These are phyloP conservation scores for Steccherinum ochraceum DNA, from an alignment of 768 basidiomycete genomes.

Conservation along the genomic window DNA sequence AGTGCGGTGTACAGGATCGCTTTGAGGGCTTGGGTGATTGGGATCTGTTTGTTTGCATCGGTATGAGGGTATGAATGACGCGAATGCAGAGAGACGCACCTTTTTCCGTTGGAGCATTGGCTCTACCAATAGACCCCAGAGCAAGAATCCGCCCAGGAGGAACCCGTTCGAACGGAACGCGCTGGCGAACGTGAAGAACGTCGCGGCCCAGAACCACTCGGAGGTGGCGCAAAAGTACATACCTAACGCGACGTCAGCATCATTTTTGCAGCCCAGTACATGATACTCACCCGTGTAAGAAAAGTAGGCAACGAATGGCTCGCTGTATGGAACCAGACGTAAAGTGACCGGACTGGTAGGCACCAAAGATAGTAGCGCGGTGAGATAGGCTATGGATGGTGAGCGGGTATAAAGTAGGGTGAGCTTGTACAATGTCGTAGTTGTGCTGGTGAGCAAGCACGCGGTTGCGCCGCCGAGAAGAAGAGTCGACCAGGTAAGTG, in stretches of 20 bases:
- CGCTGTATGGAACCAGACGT: constrained; percentile 68
- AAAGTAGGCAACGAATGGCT: constrained; percentile 80
- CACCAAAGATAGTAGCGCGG: constrained; percentile 64
- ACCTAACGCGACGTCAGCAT: constrained; percentile 28
- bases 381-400: constrained; percentile 51
- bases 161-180: constrained; percentile 76
- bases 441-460: constrained; percentile 24
- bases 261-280: constrained; percentile 2
- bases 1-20: constrained; percentile 38
- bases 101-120: constrained; percentile 37
- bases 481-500: constrained; percentile 17
- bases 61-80: constrained; percentile 1
- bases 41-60: too few relatives aligned
- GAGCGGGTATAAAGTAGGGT: constrained; percentile 52
- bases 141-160: constrained; percentile 66
- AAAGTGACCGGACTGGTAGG: constrained; percentile 76
- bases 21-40: constrained; percentile 25
- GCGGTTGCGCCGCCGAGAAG: constrained; percentile 33
- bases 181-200: constrained; percentile 58
- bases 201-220: constrained; percentile 49
- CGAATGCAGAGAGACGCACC: constrained; percentile 23
- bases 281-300: constrained; percentile 59
- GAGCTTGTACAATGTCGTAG: constrained; percentile 48
- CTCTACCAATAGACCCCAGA: constrained; percentile 64
- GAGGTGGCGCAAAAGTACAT: constrained; percentile 48